Conservation (phyloP, 2,329 filamentous ascomycete genomes). For the Exophiala sp. region DNA sequence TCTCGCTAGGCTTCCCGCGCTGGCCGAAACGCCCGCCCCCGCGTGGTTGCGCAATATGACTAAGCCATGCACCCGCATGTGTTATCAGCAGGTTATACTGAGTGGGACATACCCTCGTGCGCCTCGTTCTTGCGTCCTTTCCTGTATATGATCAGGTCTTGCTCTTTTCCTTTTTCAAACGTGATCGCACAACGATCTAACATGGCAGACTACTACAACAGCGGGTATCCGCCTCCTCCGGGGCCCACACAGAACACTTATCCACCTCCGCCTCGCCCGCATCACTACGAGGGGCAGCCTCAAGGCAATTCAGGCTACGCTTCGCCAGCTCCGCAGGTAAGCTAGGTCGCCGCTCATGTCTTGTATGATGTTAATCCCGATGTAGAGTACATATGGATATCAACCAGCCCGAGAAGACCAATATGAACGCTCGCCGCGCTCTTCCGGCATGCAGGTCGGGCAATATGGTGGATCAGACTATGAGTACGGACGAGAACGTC, state of each 20-base stretch:
- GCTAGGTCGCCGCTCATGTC: neutral
- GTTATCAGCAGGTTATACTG: no score
- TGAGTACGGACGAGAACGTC: conserved; percentile 18
- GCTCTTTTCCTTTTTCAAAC: neutral
- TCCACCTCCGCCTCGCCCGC: conserved; percentile 14
- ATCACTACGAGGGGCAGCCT: neutral
- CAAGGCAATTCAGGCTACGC: conserved; percentile 10
- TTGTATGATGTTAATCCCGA: conserved; percentile 1
- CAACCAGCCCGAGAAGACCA: conserved; percentile 25
- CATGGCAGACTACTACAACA: conserved; percentile 22
- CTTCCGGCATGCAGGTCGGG: conserved; percentile 23
- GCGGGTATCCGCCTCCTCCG: conserved; percentile 17
- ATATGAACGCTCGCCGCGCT: conserved; percentile 20
- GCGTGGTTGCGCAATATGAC: conserved; percentile 11
- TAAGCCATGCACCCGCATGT: neutral
- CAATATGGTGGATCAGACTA: conserved; percentile 17
- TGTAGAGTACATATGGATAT: conserved; percentile 14
- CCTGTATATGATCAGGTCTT: neutral
- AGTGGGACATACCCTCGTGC: neutral
- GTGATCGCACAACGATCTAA: neutral
- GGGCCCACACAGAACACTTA: conserved; percentile 9
- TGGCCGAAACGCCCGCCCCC: neutral
- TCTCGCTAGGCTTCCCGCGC: neutral
- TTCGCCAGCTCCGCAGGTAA: conserved; percentile 13
- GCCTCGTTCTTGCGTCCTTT: neutral